Base-by-base conservation (phyloP, 768 basidiomycete genomes). In the Podaxis sp. region DNA sequence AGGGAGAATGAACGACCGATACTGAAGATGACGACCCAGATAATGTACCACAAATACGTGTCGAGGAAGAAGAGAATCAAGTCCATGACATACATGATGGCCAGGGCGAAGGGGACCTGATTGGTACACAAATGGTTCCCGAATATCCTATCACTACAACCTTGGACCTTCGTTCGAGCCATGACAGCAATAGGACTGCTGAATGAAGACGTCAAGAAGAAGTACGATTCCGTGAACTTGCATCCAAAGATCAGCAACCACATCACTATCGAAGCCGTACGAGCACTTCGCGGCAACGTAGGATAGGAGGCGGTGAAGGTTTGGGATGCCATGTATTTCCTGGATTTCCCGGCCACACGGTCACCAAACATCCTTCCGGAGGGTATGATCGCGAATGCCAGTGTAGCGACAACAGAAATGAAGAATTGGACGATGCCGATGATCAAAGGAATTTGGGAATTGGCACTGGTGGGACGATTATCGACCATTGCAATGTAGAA, bases 11-110 rank as follows among this genome's bases (percentile, higher is more conserved):
- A 94, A 19, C 96, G 86, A 8, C 85, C 89, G 53, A 96, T 90
- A 71, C 90, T 92, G 82, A 96, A 95, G 68, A 96, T 89, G 66
- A 96, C 95, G 70, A 95, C 86, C 96, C 96, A 98, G 74, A 98
- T 95, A 80, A 99, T 94, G 79, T 97, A 99, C 97, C 97, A 99
- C 51, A 99, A 79, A 82, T 98, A 99, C 52, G 97, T 99, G 82
- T 99, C 97, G 78, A 99, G 80, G 87, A 99, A 99, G 88, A 99
- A 99, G 68, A 99, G 81, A 62, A 93, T 82, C 67, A 99, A 78
- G 73, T 99, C 97, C 97, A 99, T 99, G 76, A 97, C 74, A 80
- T 96, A 99, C 96, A 99, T 99, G 83, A 98, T 95, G 44, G 96
- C 81, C 64, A 99, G 85, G 0, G 97, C 89, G 78, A 99, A 99